Conservation (phyloP, 257 asterid species). For the Penstemon eatonii region DNA sequence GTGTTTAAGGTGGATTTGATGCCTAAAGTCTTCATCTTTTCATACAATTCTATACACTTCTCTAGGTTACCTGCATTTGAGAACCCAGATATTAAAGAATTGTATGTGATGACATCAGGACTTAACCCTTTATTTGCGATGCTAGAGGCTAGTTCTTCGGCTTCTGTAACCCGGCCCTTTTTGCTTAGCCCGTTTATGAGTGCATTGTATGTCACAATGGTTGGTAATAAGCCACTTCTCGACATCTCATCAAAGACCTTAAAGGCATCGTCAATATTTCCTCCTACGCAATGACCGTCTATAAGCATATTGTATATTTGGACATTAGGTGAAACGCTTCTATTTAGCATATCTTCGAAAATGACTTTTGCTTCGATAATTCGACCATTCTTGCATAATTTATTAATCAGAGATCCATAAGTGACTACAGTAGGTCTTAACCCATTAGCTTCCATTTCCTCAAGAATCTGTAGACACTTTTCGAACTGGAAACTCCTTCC, state of each 20-base stretch:
- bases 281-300: slow-evolving; percentile 55
- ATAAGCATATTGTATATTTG: slow-evolving; percentile 70
- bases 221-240: slow-evolving; percentile 41
- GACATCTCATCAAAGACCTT: slow-evolving; percentile 55
- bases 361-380: slow-evolving; percentile 63
- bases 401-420: slow-evolving; percentile 67
- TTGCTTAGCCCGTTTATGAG: slow-evolving; percentile 63
- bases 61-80: slow-evolving; percentile 45
- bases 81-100: slow-evolving; percentile 66
- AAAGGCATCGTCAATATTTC: slow-evolving; percentile 47
- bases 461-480: slow-evolving; percentile 65
- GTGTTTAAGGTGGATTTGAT: slow-evolving; percentile 65
- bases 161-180: slow-evolving; percentile 57
- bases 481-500: slow-evolving; percentile 54
- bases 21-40: slow-evolving; percentile 59
- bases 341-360: slow-evolving; percentile 57
- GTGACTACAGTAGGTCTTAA: slow-evolving; percentile 58
- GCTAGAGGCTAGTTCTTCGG: slow-evolving; percentile 56
- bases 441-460: slow-evolving; percentile 63
- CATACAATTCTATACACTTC: slow-evolving; percentile 57
- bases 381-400: slow-evolving; percentile 67
- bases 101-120: slow-evolving; percentile 75
- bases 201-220: slow-evolving; percentile 65
- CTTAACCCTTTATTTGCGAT: slow-evolving; percentile 47
- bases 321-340: slow-evolving; percentile 59